These are phyloP conservation scores for Neotropicomus parvogracilis DNA, from an alignment of 1,284 basidiomycete species.

Conservation along the genomic window DNA sequence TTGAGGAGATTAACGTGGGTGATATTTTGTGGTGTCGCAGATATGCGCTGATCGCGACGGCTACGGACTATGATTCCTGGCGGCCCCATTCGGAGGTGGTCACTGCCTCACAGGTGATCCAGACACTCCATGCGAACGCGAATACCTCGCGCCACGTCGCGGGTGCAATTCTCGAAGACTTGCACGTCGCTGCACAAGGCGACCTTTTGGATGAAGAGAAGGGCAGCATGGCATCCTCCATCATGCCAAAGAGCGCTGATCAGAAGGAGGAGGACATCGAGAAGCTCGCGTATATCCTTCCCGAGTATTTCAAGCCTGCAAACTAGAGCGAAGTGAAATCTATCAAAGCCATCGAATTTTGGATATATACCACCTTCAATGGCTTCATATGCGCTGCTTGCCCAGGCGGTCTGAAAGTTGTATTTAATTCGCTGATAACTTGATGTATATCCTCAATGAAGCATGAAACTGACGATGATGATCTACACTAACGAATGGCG, in stretches of 20 bases:
- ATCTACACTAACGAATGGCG: no score
- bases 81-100: slow-evolving; percentile 77
- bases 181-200: slow-evolving; percentile 60
- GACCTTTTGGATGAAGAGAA: slow-evolving; percentile 49
- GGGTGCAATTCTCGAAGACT: slow-evolving; percentile 72
- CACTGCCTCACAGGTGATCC: slow-evolving; percentile 86
- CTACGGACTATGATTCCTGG: slow-evolving; percentile 92
- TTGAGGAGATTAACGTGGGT: not conserved
- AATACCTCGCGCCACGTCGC: slow-evolving; percentile 76
- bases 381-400: no score
- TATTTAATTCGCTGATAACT: no score
- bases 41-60: slow-evolving; percentile 87
- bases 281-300: slow-evolving; percentile 79
- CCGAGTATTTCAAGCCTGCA: slow-evolving; percentile 53
- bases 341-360: no score
- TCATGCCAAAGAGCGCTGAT: slow-evolving; percentile 71
- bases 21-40: slow-evolving; percentile 32
- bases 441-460: no score
- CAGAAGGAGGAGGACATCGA: slow-evolving; percentile 65
- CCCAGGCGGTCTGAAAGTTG: no score
- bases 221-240: slow-evolving; percentile 79
- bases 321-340: slow-evolving; percentile 11
- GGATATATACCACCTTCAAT: no score
- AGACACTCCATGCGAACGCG: slow-evolving; percentile 84
- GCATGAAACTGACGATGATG: no score